Evolutionary conservation across 164 flowering plant species (phyloP).

Genomic region (Houttuynia cordata): DNA sequence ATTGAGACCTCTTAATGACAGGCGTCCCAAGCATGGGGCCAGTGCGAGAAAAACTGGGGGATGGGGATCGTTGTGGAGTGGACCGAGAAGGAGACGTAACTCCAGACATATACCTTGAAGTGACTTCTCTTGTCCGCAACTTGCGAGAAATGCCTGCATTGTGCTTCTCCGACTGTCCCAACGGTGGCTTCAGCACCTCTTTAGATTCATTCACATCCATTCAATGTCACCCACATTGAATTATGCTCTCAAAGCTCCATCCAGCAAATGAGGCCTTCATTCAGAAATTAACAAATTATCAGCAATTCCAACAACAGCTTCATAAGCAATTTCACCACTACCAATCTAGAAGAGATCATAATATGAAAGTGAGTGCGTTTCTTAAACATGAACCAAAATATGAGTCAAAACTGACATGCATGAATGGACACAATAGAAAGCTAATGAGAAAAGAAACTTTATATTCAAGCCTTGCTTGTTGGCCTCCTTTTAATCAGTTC

Average conservation of each 20-base stretch:
- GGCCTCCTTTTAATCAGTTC: too few species aligned
- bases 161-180: conserved; percentile 41
- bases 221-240: conserved; percentile 10
- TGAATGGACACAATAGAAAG: too few species aligned
- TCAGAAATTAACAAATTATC: neutral
- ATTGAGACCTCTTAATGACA: conserved; percentile 50
- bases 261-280: conserved; percentile 2
- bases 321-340: too few species aligned
- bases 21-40: conserved; percentile 17
- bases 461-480: too few species aligned
- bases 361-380: too few species aligned
- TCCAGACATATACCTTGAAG: conserved; percentile 53
- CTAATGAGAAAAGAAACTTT: too few species aligned
- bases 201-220: conserved; percentile 70
- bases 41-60: conserved; percentile 49
- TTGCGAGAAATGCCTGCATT: conserved; percentile 24
- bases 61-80: conserved; percentile 44
- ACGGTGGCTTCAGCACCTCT: conserved; percentile 39
- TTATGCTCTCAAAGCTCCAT: neutral
- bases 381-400: too few species aligned
- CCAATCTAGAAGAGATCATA: too few species aligned
- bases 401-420: too few species aligned
- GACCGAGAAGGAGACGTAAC: conserved; percentile 34
- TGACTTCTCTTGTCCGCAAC: conserved; percentile 32
- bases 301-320: too few species aligned